phyloP scores from a whole-genome alignment of 2,329 filamentous ascomycete genomes.

The Aspergillus quadrilineatus region DNA sequence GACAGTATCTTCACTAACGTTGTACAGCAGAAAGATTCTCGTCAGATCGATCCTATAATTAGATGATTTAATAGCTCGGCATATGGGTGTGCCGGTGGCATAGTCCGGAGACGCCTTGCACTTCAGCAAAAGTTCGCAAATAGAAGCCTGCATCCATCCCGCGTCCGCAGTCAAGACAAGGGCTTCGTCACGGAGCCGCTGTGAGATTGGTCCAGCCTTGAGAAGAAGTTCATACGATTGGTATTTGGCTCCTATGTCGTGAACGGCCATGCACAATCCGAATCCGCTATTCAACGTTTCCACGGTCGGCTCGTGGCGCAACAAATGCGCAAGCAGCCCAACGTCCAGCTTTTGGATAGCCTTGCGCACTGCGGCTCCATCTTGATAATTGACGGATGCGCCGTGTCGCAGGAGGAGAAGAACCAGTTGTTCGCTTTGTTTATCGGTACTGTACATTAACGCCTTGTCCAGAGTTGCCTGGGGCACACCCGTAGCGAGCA shows the following conservation, averaged over 20 bases:
- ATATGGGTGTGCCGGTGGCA: slow-evolving; percentile 1
- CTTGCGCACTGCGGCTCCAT: slow-evolving; percentile 5
- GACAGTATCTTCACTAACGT: slow-evolving; percentile 2
- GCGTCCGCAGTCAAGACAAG: slow-evolving; percentile 1
- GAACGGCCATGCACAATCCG: background rate
- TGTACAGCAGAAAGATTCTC: slow-evolving; percentile 1
- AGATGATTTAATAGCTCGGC: slow-evolving; percentile 3
- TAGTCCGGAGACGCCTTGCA: slow-evolving; percentile 4
- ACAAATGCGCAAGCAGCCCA: background rate
- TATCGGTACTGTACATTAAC: background rate
- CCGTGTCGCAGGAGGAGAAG: background rate
- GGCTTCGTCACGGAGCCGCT: slow-evolving; percentile 9
- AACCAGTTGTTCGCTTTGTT: slow-evolving; percentile 3
- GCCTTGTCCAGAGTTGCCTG: slow-evolving; percentile 7
- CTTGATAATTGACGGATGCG: slow-evolving; percentile 9
- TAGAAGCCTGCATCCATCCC: slow-evolving; percentile 6
- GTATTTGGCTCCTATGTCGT: background rate
- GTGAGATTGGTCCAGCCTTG: background rate
- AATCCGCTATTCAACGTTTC: slow-evolving; percentile 9
- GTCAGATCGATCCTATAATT: slow-evolving; percentile 1
- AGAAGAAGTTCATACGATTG: slow-evolving; percentile 7
- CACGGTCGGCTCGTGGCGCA: background rate
- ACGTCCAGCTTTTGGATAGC: slow-evolving; percentile 4
- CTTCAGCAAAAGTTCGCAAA: slow-evolving; percentile 6
- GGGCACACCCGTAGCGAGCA: background rate